These are phyloP conservation scores for Cruciata laevipes DNA, from an alignment of 257 asterid genomes.

Conservation along the genomic window DNA sequence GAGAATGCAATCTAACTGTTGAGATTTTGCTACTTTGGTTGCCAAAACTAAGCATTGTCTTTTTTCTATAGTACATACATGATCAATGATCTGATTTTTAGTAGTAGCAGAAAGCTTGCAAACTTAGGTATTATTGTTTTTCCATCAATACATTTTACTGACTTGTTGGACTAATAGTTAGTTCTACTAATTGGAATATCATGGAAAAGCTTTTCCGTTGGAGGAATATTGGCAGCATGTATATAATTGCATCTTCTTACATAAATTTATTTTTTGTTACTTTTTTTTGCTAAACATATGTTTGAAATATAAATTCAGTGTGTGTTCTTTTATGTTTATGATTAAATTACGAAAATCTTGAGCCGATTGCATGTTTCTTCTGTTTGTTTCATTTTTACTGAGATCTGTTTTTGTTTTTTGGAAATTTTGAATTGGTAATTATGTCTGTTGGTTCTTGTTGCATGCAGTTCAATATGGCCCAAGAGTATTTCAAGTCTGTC, in stretches of 20 bases:
- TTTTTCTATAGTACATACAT: background rate
- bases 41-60: background rate
- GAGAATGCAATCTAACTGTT: background rate
- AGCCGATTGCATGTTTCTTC: background rate
- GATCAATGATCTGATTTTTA: background rate
- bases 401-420: background rate
- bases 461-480: slow-evolving; percentile 89
- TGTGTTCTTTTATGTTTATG: background rate
- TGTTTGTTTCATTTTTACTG: background rate
- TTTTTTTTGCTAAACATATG: background rate
- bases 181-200: background rate
- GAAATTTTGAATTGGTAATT: slow-evolving; percentile 6
- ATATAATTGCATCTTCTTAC: background rate
- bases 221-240: background rate
- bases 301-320: background rate
- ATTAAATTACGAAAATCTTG: background rate
- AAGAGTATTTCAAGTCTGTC: slow-evolving; percentile 66
- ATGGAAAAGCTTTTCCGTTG: background rate
- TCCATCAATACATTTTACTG: background rate
- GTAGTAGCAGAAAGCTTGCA: background rate
- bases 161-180: slow-evolving; percentile 1
- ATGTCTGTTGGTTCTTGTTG: background rate
- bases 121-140: background rate
- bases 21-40: background rate
- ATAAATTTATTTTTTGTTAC: background rate